A percentile compares a stretch with the other conserved stretches of the same genome.
Conservation (phyloP, 352 stramenopile genomes). For the Phytophthora megakarya region DNA sequence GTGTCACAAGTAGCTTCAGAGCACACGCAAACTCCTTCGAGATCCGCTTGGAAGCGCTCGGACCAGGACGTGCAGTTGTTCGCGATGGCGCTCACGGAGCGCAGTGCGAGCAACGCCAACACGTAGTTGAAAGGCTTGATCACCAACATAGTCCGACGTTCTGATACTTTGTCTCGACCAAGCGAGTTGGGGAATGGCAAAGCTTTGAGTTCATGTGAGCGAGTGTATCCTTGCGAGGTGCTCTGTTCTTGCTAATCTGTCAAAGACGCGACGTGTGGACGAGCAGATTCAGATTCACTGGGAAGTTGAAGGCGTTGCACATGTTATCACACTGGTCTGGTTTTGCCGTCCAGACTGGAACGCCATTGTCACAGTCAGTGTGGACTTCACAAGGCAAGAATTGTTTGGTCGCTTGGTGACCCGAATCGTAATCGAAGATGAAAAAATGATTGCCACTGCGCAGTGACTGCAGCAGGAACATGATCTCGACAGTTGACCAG, state of each 20-base stretch:
- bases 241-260: constrained; percentile 19
- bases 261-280: constrained; percentile 19
- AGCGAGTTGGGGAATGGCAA: constrained; percentile 31
- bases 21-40: constrained; percentile 61
- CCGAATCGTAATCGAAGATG: constrained; percentile 10
- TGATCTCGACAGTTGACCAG: background rate
- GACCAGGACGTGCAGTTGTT: constrained; percentile 53
- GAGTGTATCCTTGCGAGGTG: constrained; percentile 33
- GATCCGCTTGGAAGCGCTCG: constrained; percentile 45
- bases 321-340: background rate
- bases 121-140: constrained; percentile 25
- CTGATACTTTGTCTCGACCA: constrained; percentile 23
- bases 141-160: constrained; percentile 26
- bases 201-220: background rate
- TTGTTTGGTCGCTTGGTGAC: background rate
- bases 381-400: background rate
- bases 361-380: background rate
- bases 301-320: constrained; percentile 29
- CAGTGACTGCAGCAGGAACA: background rate
- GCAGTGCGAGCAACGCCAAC: constrained; percentile 24
- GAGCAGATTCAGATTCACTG: constrained; percentile 35
- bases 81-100: constrained; percentile 9
- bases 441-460: constrained; percentile 24
- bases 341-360: background rate
- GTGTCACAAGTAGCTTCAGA: constrained; percentile 56